These are phyloP conservation scores for Hibiscus trionum DNA, from an alignment of 345 rosid species.

Conservation along the genomic window DNA sequence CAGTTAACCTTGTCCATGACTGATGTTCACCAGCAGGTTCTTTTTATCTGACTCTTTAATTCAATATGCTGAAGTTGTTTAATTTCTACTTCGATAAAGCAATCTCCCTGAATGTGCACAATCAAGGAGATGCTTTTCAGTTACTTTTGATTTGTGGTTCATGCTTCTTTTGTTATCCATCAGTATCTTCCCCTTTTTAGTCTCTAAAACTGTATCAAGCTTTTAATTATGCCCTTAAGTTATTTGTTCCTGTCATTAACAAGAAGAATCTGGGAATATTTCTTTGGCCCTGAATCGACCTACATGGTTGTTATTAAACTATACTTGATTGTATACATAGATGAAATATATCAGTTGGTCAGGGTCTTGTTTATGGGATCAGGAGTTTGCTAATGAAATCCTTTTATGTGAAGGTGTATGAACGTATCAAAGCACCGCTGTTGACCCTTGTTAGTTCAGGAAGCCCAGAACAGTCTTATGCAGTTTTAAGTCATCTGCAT, in stretches of 20 bases:
- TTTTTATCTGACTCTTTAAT: not conserved
- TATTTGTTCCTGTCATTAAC: not conserved
- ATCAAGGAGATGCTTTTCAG: conserved; percentile 1
- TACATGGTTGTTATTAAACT: not conserved
- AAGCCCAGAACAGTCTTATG: conserved; percentile 97
- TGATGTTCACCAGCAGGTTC: conserved; percentile 95
- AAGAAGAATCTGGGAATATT: not conserved
- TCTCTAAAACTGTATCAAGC: not conserved
- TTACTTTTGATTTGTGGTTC: not conserved
- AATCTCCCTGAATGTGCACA: not conserved
- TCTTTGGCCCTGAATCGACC: not conserved
- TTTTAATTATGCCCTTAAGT: not conserved
- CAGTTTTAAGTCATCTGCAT: conserved; percentile 93
- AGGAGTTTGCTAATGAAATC: not conserved
- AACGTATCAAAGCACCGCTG: conserved; percentile 96
- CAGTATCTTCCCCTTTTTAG: not conserved
- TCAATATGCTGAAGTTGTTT: not conserved
- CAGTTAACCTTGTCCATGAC: conserved; percentile 88
- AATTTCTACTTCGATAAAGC: not conserved
- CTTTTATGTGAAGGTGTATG: conserved; percentile 63
- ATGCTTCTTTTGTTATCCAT: conserved; percentile 3
- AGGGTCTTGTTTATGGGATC: not conserved
- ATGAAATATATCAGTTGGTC: not conserved
- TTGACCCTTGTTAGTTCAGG: conserved; percentile 97
- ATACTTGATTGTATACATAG: not conserved